phyloP scores from a whole-genome alignment of 805 yeast genomes.

The Barnettozyma populi region DNA sequence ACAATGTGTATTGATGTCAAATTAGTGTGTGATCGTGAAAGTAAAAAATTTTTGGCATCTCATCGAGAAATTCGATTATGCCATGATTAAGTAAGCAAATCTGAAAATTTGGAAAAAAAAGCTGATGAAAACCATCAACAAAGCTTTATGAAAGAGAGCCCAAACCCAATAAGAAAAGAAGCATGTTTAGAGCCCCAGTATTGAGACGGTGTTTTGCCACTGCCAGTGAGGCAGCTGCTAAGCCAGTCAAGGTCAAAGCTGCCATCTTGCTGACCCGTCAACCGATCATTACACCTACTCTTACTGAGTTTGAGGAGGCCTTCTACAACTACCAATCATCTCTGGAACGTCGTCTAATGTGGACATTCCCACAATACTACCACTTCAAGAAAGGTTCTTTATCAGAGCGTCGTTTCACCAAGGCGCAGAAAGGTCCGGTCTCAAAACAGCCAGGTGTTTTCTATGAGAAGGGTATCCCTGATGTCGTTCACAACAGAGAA shows the following conservation, averaged over 20 bases:
- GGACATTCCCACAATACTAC: slow-evolving; percentile 94
- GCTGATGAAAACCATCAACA: background rate
- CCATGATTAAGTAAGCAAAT: background rate
- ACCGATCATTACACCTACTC: slow-evolving; percentile 80
- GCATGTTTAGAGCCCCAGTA: slow-evolving; percentile 1
- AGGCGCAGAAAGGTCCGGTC: slow-evolving; percentile 72
- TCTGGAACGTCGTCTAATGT: slow-evolving; percentile 85
- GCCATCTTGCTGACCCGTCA: slow-evolving; percentile 69
- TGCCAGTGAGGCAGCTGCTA: background rate
- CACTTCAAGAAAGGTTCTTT: slow-evolving; percentile 88
- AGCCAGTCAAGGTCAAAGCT: slow-evolving; percentile 26
- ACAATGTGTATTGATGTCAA: background rate
- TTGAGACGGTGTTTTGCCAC: slow-evolving; percentile 1
- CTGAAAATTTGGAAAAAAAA: background rate
- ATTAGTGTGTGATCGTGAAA: background rate
- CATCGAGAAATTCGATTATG: background rate
- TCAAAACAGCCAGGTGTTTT: slow-evolving; percentile 68
- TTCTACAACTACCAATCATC: slow-evolving; percentile 82
- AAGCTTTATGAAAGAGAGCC: background rate
- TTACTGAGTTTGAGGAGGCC: slow-evolving; percentile 62
- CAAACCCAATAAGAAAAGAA: background rate
- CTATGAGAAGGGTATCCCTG: slow-evolving; percentile 82
- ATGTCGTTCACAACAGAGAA: slow-evolving; percentile 83
- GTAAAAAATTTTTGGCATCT: background rate
- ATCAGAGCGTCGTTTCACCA: slow-evolving; percentile 73